Conservation (phyloP, 768 basidiomycete genomes). For the Daedalea quercina region DNA sequence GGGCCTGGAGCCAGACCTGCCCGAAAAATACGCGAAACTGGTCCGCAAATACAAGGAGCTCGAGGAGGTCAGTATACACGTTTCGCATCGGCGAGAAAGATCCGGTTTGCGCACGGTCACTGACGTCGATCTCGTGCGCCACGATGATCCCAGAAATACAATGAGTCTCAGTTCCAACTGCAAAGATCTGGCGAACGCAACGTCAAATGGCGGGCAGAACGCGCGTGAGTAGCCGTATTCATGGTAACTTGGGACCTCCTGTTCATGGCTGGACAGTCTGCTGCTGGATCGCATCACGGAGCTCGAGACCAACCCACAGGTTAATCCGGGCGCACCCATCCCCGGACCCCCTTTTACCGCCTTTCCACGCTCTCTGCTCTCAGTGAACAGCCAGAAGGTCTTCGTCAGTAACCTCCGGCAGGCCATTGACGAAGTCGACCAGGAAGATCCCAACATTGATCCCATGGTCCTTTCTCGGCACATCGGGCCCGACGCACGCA, state of each 20-base stretch:
- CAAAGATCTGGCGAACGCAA: constrained; percentile 59
- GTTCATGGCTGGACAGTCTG: constrained; percentile 26
- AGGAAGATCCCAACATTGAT: constrained; percentile 39
- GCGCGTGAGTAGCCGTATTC: constrained; percentile 40
- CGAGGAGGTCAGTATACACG: constrained; percentile 45
- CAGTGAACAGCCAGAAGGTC: constrained; percentile 33
- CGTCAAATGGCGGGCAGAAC: constrained; percentile 52
- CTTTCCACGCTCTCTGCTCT: constrained; percentile 42
- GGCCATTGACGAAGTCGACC: constrained; percentile 38
- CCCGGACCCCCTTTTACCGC: constrained; percentile 36
- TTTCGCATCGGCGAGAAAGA: too few species aligned
- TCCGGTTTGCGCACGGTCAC: too few species aligned
- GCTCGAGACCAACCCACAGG: constrained; percentile 37
- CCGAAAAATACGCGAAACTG: constrained; percentile 58
- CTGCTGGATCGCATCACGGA: constrained; percentile 57
- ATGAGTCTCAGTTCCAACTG: constrained; percentile 51
- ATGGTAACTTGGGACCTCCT: not conserved
- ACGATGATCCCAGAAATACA: constrained; percentile 38
- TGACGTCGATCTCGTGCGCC: too few species aligned
- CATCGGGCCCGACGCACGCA: constrained; percentile 36
- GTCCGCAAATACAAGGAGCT: constrained; percentile 63
- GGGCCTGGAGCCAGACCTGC: constrained; percentile 35
- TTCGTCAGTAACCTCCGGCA: constrained; percentile 44
- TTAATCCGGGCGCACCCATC: constrained; percentile 20
- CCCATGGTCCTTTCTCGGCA: constrained; percentile 41